A percentile compares a stretch with the other conserved stretches of the same genome.
Conservation (phyloP, 2,329 filamentous ascomycete genomes). For the Graphium sp. region DNA sequence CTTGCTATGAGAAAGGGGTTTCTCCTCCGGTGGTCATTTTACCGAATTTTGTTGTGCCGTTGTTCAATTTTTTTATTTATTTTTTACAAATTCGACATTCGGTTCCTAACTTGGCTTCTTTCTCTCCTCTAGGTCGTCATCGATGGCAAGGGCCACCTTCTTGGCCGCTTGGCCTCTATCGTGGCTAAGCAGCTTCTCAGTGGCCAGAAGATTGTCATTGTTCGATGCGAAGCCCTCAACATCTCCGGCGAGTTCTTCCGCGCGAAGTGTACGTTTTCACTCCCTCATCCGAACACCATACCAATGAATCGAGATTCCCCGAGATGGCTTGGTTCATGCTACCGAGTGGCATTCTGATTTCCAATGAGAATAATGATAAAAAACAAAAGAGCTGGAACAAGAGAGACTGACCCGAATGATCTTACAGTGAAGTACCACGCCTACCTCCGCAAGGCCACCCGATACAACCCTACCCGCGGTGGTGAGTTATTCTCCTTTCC, state of each 20-base stretch:
- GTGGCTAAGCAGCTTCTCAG: slow-evolving; percentile 98
- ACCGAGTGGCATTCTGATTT: too few species aligned
- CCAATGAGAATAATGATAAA: too few species aligned
- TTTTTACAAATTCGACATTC: too few species aligned
- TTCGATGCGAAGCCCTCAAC: slow-evolving; percentile 98
- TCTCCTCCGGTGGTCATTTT: too few species aligned
- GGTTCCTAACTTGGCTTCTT: too few species aligned
- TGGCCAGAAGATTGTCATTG: slow-evolving; percentile 98
- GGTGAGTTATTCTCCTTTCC: slow-evolving; percentile 38
- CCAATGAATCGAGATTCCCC: too few species aligned
- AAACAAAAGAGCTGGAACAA: too few species aligned
- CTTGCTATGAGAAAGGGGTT: too few species aligned
- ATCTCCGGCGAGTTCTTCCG: slow-evolving; percentile 99
- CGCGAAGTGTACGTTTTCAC: slow-evolving; percentile 79
- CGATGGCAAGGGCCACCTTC: slow-evolving; percentile 99
- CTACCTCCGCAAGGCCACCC: slow-evolving; percentile 99
- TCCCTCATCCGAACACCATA: background rate
- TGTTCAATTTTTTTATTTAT: too few species aligned
- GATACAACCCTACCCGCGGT: slow-evolving; percentile 98
- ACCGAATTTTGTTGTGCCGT: too few species aligned
- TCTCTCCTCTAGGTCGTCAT: slow-evolving; percentile 62
- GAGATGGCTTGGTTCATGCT: too few species aligned
- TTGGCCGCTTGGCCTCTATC: slow-evolving; percentile 94
- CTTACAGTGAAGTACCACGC: slow-evolving; percentile 96
- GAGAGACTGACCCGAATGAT: background rate